Evolutionary conservation across 129 eudicot species (phyloP).

Genomic region (Escallonia rubra): DNA sequence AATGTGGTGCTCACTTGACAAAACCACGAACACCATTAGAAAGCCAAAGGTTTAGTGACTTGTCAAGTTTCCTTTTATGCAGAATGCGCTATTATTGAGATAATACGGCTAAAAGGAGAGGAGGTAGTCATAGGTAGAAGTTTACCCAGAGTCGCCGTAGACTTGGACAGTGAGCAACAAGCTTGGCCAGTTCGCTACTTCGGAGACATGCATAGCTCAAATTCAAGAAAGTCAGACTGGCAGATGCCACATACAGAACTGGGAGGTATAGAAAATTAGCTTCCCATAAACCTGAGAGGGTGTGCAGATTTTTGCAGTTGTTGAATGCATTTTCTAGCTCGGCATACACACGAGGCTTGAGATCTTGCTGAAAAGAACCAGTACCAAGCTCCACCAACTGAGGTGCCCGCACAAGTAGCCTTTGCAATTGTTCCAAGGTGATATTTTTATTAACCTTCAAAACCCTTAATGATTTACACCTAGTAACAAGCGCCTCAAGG

Average conservation of each 20-base stretch:
- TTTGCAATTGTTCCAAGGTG: slow-evolving; percentile 42
- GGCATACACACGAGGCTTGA: slow-evolving; percentile 23
- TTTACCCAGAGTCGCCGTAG: slow-evolving; percentile 83
- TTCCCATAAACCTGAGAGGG: slow-evolving; percentile 74
- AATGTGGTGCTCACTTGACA: too few species aligned
- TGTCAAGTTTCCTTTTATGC: too few species aligned
- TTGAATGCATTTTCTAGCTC: slow-evolving; percentile 40
- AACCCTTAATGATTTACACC: slow-evolving; percentile 58
- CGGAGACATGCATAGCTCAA: slow-evolving; percentile 48
- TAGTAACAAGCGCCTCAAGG: slow-evolving; percentile 58
- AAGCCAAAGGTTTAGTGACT: too few species aligned
- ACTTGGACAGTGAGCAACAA: slow-evolving; percentile 54
- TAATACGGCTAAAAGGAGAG: background rate
- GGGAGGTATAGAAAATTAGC: slow-evolving; percentile 47
- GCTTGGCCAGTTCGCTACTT: slow-evolving; percentile 47
- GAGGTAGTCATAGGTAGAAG: background rate
- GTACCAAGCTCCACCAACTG: slow-evolving; percentile 67
- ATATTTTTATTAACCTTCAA: slow-evolving; percentile 60
- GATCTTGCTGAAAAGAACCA: slow-evolving; percentile 58
- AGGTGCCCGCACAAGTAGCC: slow-evolving; percentile 56
- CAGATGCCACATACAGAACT: slow-evolving; percentile 50
- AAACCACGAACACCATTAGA: too few species aligned
- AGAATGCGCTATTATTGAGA: too few species aligned
- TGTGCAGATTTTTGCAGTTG: slow-evolving; percentile 36
- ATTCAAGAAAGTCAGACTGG: slow-evolving; percentile 53